Evolutionary conservation across 495 filamentous ascomycete genomes (phyloP).

Genomic region (Penicillium malachiteum): DNA sequence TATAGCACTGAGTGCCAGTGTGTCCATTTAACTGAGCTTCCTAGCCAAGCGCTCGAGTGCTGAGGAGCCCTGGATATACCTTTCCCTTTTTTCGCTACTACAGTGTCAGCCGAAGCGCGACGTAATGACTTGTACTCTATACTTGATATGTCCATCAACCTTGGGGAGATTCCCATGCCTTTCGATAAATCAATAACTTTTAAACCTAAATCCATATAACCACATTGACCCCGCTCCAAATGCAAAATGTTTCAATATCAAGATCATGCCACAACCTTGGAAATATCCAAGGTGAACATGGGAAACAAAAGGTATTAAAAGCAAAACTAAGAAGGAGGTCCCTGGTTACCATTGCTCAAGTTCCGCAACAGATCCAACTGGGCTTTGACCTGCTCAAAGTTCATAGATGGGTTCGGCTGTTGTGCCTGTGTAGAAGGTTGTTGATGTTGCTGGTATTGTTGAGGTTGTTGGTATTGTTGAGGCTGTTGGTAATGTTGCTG

Average conservation of each 20-base stretch:
- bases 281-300: constrained; percentile 8
- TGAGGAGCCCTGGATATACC: too few relatives aligned
- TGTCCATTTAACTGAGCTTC: too few relatives aligned
- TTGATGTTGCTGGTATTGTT: constrained; percentile 39
- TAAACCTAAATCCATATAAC: constrained; percentile 2
- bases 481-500: constrained; percentile 36
- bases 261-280: constrained; percentile 15
- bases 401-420: constrained; percentile 31
- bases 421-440: constrained; percentile 44
- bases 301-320: not conserved
- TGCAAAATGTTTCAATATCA: constrained; percentile 29
- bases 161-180: too few relatives aligned
- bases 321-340: constrained; percentile 33
- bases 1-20: too few relatives aligned
- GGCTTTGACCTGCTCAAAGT: constrained; percentile 48
- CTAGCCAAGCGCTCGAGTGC: too few relatives aligned
- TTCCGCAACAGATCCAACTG: constrained; percentile 47
- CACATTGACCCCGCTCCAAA: constrained; percentile 21
- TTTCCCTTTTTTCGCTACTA: too few relatives aligned
- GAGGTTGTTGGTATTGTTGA: constrained; percentile 21
- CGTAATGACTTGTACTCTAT: too few relatives aligned
- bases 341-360: constrained; percentile 38
- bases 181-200: constrained; percentile 13
- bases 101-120: too few relatives aligned
- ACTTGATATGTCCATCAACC: not conserved